phyloP scores from a whole-genome alignment of 495 filamentous ascomycete species.

The Neurospora tetrasperma region DNA sequence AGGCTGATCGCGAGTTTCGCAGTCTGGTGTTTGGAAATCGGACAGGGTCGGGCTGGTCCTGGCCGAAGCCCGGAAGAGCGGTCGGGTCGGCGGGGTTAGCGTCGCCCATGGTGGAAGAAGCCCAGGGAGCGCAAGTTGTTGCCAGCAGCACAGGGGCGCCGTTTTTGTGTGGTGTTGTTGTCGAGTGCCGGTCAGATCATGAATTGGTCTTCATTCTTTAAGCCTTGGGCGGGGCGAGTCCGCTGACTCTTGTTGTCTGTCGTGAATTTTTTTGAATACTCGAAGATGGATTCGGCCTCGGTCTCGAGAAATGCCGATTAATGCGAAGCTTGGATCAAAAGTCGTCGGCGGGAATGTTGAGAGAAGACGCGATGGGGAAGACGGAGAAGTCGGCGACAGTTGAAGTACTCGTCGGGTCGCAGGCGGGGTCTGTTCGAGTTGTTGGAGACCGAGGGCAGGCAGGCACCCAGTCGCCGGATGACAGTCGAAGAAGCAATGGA shows the following conservation, averaged over 20 bases:
- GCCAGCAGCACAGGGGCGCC: slow-evolving; percentile 1
- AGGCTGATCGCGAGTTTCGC: slow-evolving; percentile 3
- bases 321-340: background rate
- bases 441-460: background rate
- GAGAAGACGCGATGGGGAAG: background rate
- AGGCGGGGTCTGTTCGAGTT: background rate
- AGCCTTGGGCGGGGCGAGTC: background rate
- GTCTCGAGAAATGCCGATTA: background rate
- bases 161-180: background rate
- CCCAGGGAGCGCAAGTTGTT: background rate
- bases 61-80: slow-evolving; percentile 1
- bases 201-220: background rate
- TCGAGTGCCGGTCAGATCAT: background rate
- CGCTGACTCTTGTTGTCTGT: background rate
- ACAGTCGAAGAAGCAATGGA: background rate
- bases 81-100: slow-evolving; percentile 1
- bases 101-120: slow-evolving; percentile 9
- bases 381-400: background rate
- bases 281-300: background rate
- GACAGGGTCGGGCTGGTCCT: slow-evolving; percentile 9
- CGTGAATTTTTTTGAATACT: background rate
- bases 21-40: slow-evolving; percentile 20
- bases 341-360: background rate
- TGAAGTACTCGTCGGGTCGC: background rate
- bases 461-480: background rate